These are phyloP conservation scores for Metschnikowia gruessii DNA, from an alignment of 805 yeast genomes.

Conservation along the genomic window DNA sequence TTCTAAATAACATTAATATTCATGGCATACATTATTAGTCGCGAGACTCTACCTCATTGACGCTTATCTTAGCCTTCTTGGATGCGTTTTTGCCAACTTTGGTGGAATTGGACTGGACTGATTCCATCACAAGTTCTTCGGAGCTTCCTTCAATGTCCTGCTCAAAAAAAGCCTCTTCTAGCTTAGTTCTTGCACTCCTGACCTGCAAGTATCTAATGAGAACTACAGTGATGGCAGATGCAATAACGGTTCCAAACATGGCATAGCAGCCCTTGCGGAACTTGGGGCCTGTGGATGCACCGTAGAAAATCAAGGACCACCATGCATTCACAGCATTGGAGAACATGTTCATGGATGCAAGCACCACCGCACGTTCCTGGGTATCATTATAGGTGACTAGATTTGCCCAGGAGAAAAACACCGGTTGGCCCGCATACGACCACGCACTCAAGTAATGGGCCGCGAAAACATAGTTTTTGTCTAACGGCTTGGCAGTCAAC, in stretches of 20 bases:
- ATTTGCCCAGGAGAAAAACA: conserved; percentile 64
- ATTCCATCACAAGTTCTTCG: neutral
- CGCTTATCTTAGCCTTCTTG: neutral
- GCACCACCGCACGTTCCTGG: conserved; percentile 60
- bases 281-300: conserved; percentile 50
- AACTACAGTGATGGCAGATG: conserved; percentile 40
- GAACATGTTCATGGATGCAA: conserved; percentile 67
- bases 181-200: neutral
- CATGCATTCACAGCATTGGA: conserved; percentile 62
- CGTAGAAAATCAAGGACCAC: conserved; percentile 56
- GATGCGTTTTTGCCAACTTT: neutral
- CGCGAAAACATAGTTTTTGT: conserved; percentile 40
- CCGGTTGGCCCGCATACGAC: conserved; percentile 58
- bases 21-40: neutral
- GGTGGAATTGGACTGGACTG: neutral
- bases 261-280: conserved; percentile 56
- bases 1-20: too few species aligned
- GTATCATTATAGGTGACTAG: conserved; percentile 55
- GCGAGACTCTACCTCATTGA: neutral
- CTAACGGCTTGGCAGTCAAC: conserved; percentile 41
- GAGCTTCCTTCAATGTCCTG: neutral
- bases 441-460: conserved; percentile 57
- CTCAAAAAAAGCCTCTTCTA: neutral
- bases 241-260: conserved; percentile 49
- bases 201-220: conserved; percentile 43